Evolutionary conservation across 768 basidiomycete genomes (phyloP).

Genomic region (Leccinum aurantiacum): DNA sequence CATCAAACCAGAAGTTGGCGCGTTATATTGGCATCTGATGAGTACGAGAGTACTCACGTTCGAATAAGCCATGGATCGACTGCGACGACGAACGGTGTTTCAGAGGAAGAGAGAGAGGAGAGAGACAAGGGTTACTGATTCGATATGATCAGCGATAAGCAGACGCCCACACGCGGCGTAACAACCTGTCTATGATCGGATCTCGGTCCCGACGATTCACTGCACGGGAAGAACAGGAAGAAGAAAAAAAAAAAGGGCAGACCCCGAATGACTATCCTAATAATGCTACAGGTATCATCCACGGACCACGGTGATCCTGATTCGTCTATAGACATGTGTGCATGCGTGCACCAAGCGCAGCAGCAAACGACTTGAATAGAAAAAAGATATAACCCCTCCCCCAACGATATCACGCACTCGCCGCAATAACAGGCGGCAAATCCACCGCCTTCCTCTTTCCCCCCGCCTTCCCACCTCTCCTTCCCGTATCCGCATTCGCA

Average conservation of each 20-base stretch:
- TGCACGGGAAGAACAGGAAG: background rate
- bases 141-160: conserved; percentile 18
- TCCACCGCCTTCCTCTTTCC: conserved; percentile 30
- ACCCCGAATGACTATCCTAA: conserved; percentile 26
- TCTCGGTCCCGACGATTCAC: background rate
- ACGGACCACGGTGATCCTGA: conserved; percentile 7
- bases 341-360: background rate
- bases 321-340: conserved; percentile 19
- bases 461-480: conserved; percentile 12
- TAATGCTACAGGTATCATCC: conserved; percentile 39
- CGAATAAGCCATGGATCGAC: conserved; percentile 20
- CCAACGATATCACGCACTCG: conserved; percentile 24
- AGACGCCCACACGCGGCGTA: background rate
- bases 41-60: conserved; percentile 12
- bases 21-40: no score
- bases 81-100: background rate
- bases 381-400: background rate
- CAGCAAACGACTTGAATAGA: background rate
- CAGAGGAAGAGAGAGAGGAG: background rate
- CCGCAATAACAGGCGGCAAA: conserved; percentile 37
- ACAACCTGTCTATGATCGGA: background rate
- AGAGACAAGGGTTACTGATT: background rate
- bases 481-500: conserved; percentile 10
- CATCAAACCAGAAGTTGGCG: background rate
- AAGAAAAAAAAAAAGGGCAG: background rate